These are phyloP conservation scores for Phaffia australis DNA, from an alignment of 768 basidiomycete genomes.

Conservation along the genomic window DNA sequence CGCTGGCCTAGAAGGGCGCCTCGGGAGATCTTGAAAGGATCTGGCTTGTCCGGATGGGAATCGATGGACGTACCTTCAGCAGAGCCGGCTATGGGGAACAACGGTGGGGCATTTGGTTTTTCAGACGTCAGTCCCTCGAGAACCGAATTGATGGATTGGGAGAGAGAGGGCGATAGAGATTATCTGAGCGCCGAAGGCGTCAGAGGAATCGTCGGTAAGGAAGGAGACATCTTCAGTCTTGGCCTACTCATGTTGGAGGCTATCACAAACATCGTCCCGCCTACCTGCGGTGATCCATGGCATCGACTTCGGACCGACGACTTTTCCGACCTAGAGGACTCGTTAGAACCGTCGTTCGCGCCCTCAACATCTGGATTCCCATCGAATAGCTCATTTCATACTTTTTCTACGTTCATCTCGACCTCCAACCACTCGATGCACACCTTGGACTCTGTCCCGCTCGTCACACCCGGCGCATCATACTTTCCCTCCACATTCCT, in stretches of 20 bases:
- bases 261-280: conserved; percentile 87
- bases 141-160: conserved; percentile 34
- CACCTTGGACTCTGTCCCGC: conserved; percentile 1
- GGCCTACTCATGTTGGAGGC: conserved; percentile 95
- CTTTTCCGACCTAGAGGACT: conserved; percentile 63
- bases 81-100: neutral
- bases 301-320: conserved; percentile 83
- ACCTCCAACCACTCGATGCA: neutral
- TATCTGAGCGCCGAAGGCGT: conserved; percentile 95
- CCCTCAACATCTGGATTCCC: neutral
- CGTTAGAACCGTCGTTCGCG: neutral
- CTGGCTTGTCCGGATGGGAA: conserved; percentile 19
- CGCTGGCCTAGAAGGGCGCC: conserved; percentile 61
- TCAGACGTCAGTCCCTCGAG: neutral
- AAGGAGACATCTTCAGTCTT: conserved; percentile 93
- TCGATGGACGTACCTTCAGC: conserved; percentile 6
- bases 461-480: conserved; percentile 1
- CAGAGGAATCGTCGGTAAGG: conserved; percentile 78
- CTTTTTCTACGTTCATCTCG: neutral
- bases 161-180: conserved; percentile 91
- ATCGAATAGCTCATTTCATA: too few species aligned
- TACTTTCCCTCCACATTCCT: neutral
- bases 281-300: conserved; percentile 79
- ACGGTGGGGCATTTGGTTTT: neutral
- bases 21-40: conserved; percentile 7